phyloP scores from a whole-genome alignment of 768 basidiomycete species.

The Agaricus sinodeliciosus region DNA sequence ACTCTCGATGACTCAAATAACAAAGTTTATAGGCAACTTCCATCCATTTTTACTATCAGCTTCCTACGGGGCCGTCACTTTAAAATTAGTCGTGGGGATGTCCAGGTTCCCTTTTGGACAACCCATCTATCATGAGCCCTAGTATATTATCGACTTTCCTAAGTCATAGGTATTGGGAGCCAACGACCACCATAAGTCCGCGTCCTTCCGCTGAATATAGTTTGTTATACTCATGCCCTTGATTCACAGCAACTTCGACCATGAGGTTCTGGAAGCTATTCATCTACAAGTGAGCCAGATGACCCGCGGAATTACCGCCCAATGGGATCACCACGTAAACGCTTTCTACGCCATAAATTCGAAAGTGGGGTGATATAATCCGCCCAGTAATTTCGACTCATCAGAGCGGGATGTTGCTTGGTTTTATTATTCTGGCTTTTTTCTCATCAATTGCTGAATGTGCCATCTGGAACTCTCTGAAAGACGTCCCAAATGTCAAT shows the following conservation, averaged over 20 bases:
- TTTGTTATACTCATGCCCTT: slow-evolving; percentile 1
- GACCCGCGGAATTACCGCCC: neutral
- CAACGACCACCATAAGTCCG: slow-evolving; percentile 2
- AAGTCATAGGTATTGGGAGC: neutral
- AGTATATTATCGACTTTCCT: neutral
- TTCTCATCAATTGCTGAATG: neutral
- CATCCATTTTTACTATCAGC: neutral
- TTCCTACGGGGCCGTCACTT: neutral
- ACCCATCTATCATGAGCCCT: neutral
- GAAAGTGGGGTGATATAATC: neutral
- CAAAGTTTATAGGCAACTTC: neutral
- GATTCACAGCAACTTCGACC: neutral
- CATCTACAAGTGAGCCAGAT: neutral
- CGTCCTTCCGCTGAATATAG: neutral
- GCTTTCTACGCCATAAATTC: neutral
- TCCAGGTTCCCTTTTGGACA: neutral
- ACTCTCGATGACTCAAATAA: neutral
- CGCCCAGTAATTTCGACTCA: neutral
- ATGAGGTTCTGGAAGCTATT: neutral
- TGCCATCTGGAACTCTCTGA: neutral
- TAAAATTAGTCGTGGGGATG: neutral
- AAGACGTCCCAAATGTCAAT: neutral
- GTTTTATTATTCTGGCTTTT: neutral
- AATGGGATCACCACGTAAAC: neutral
- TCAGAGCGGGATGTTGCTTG: neutral